Evolutionary conservation across 192 early-diverging fungal species (phyloP).

Genomic region (Entomortierella chlamydospora): DNA sequence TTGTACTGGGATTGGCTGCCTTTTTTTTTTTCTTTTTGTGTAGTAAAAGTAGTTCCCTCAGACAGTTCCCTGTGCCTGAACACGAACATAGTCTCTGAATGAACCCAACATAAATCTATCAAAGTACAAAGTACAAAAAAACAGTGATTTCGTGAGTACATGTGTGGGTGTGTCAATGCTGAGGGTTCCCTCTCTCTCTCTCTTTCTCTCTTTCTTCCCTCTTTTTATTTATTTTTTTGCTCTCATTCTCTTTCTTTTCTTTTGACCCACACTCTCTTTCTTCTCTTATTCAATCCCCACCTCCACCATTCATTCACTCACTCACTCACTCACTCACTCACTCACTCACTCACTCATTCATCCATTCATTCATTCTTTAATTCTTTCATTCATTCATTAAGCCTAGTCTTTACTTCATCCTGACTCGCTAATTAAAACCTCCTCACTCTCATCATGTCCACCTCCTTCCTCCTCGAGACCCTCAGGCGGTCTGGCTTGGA

Average conservation of each 20-base stretch:
- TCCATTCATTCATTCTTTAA: not conserved
- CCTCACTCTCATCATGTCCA: constrained; percentile 41
- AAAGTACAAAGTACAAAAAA: too few species aligned
- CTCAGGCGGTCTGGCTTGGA: constrained; percentile 73
- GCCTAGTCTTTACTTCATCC: not conserved
- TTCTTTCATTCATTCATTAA: not conserved
- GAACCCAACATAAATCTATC: too few species aligned
- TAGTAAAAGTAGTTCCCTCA: too few species aligned
- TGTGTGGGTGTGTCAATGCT: too few species aligned
- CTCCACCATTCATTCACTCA: not conserved
- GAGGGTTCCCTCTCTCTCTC: too few species aligned
- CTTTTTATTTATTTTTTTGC: not conserved
- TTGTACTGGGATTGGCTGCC: too few species aligned
- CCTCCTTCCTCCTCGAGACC: constrained; percentile 71
- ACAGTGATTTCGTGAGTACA: too few species aligned
- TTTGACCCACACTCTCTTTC: not conserved
- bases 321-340: too few species aligned
- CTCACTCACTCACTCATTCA: too few species aligned
- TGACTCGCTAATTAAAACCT: not conserved
- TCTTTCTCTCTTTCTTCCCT: not conserved
- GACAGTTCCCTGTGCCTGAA: too few species aligned
- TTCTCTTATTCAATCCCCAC: not conserved
- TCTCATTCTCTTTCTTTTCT: not conserved
- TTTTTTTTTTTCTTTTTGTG: too few species aligned
- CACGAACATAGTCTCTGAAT: too few species aligned